A percentile compares a stretch with the other conserved stretches of the same genome.
Evolutionary conservation across 2,329 filamentous ascomycete genomes (phyloP).

Genomic region (Trichoderma atrobrunneum): DNA sequence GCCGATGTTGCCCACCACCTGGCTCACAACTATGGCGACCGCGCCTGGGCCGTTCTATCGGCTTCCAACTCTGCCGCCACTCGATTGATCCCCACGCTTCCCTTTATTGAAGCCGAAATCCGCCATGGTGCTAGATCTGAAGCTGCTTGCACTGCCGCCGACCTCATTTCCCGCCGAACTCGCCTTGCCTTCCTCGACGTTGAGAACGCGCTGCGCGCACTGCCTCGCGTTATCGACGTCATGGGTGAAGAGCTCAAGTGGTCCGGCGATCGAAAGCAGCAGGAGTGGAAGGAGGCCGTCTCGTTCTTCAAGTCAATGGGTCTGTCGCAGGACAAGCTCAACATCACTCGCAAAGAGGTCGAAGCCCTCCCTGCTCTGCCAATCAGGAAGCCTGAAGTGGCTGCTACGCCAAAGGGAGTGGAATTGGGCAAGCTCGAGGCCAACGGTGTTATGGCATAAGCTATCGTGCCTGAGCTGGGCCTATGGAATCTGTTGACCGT

Average conservation of each 20-base stretch:
- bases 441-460: conserved; percentile 9
- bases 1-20: conserved; percentile 42
- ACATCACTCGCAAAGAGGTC: conserved; percentile 25
- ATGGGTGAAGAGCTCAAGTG: conserved; percentile 69
- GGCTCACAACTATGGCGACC: conserved; percentile 45
- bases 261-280: conserved; percentile 56
- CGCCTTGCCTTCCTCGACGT: conserved; percentile 75
- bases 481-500: not conserved
- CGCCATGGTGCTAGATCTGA: conserved; percentile 70
- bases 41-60: conserved; percentile 66
- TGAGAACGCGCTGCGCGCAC: conserved; percentile 64
- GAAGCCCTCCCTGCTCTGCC: conserved; percentile 10
- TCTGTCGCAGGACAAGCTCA: conserved; percentile 31
- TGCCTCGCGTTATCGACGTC: conserved; percentile 68
- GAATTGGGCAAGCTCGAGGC: conserved; percentile 14
- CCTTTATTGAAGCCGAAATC: conserved; percentile 72
- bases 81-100: conserved; percentile 63
- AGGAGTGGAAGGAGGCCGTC: conserved; percentile 53
- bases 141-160: conserved; percentile 69
- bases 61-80: conserved; percentile 51
- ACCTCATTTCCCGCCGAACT: conserved; percentile 68
- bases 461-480: not conserved
- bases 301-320: conserved; percentile 47
- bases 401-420: not conserved
- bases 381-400: not conserved